These are phyloP conservation scores for Xylaria telfairii DNA, from an alignment of 495 filamentous ascomycete species.

Conservation along the genomic window DNA sequence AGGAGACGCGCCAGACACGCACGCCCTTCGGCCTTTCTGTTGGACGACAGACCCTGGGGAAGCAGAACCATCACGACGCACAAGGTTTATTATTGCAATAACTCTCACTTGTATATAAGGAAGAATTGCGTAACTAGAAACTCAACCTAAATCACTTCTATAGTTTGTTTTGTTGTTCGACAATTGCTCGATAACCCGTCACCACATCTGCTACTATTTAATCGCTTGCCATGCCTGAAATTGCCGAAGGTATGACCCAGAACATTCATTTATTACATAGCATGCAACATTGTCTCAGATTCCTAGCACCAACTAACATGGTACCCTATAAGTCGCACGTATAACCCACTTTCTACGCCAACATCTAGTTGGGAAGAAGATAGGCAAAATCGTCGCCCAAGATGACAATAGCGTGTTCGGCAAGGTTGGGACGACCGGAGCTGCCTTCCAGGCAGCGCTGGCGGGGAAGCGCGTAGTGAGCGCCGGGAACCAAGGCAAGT, in stretches of 20 bases:
- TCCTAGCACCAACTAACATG: slow-evolving; percentile 24
- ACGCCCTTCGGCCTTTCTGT: not conserved
- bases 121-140: not conserved
- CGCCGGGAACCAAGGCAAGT: slow-evolving; percentile 89
- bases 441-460: slow-evolving; percentile 73
- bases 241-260: slow-evolving; percentile 67
- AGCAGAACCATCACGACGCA: not conserved
- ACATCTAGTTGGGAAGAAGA: slow-evolving; percentile 81
- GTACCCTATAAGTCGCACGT: slow-evolving; percentile 66
- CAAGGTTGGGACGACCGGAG: slow-evolving; percentile 79
- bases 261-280: not conserved
- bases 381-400: slow-evolving; percentile 69
- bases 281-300: not conserved
- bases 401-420: slow-evolving; percentile 86
- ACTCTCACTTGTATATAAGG: not conserved
- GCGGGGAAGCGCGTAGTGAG: slow-evolving; percentile 76
- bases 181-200: not conserved
- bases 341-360: slow-evolving; percentile 82
- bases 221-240: slow-evolving; percentile 70
- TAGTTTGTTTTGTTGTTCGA: not conserved
- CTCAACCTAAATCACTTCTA: not conserved
- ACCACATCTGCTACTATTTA: not conserved
- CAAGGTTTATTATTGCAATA: not conserved
- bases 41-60: not conserved
- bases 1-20: slow-evolving; percentile 5